Conservation (phyloP, 2,329 filamentous ascomycete species). For the Pseudogymnoascus sp. region DNA sequence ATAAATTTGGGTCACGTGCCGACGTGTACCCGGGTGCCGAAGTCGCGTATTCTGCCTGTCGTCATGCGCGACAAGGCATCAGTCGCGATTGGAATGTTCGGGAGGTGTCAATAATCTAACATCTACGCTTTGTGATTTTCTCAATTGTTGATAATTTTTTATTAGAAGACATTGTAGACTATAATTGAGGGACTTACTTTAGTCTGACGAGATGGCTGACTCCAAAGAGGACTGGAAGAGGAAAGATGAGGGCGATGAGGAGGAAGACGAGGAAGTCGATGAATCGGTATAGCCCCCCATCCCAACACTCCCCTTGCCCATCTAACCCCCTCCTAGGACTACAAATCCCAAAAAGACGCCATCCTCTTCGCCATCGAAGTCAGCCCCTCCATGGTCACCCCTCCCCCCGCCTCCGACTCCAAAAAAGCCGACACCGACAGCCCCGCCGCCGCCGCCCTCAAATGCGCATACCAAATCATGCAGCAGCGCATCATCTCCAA, state of each 20-base stretch:
- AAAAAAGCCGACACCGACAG: constrained; percentile 76
- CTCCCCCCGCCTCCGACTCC: constrained; percentile 53
- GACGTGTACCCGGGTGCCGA: neutral
- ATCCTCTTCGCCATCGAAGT: constrained; percentile 93
- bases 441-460: constrained; percentile 73
- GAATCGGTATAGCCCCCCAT: constrained; percentile 43
- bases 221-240: constrained; percentile 17
- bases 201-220: constrained; percentile 17
- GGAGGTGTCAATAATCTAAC: neutral
- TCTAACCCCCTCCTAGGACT: constrained; percentile 49
- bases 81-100: constrained; percentile 5
- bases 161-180: neutral
- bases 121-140: neutral
- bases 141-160: neutral
- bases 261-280: constrained; percentile 60
- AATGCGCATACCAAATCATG: constrained; percentile 92
- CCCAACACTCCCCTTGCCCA: neutral
- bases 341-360: constrained; percentile 92
- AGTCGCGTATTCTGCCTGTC: constrained; percentile 4
- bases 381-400: constrained; percentile 75
- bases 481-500: constrained; percentile 97
- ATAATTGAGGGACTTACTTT: neutral
- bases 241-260: constrained; percentile 48
- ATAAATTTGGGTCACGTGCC: neutral
- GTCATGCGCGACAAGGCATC: constrained; percentile 4